Percentiles rank a stretch among this genome's conserved stretches.
phyloP scores from a whole-genome alignment of 306 rosid species.

The Cucurbita pepo region DNA sequence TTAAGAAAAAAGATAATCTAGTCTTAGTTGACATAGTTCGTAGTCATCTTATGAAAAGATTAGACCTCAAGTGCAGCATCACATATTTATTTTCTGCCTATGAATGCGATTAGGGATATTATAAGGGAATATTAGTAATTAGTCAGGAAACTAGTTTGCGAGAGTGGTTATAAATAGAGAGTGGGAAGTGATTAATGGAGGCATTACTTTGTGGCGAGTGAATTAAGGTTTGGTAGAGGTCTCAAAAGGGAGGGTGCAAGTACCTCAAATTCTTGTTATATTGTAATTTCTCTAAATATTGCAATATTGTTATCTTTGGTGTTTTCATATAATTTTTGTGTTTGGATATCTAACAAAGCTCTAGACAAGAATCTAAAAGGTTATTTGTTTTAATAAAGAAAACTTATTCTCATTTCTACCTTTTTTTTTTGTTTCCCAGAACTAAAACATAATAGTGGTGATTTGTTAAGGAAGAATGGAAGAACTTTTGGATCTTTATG shows the following conservation, averaged over 20 bases:
- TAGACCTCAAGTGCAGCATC: background rate
- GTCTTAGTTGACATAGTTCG: background rate
- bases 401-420: background rate
- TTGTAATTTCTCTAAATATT: background rate
- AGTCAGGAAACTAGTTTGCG: background rate
- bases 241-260: background rate
- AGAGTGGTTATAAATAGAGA: background rate
- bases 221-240: too few species aligned
- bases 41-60: background rate
- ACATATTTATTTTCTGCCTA: background rate
- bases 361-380: background rate
- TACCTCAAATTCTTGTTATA: background rate
- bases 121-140: background rate
- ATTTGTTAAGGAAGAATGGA: background rate
- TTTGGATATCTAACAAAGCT: background rate
- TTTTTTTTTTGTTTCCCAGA: background rate
- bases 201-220: background rate
- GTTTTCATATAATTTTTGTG: background rate
- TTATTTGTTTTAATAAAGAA: background rate
- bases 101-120: background rate
- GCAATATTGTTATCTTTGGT: background rate
- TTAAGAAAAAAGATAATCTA: background rate
- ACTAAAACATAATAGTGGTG: background rate
- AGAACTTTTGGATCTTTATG: background rate
- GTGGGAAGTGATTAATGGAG: background rate